phyloP scores from a whole-genome alignment of 805 yeast genomes.

The Suhomyces sp. region DNA sequence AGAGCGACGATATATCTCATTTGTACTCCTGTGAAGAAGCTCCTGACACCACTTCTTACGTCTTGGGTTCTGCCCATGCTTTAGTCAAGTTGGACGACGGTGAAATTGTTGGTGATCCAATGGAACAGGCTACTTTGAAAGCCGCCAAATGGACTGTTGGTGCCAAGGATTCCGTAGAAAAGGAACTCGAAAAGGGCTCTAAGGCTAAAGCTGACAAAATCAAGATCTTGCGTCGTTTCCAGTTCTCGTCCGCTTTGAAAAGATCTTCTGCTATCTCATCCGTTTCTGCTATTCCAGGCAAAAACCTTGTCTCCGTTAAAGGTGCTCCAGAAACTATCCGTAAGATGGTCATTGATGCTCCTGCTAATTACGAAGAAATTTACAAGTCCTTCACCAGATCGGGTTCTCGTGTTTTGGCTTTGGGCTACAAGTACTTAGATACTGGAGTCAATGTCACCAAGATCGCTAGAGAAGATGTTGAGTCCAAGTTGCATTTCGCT shows the following conservation, averaged over 20 bases:
- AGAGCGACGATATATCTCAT: constrained; percentile 48
- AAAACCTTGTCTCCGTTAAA: constrained; percentile 76
- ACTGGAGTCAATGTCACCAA: constrained; percentile 50
- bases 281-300: constrained; percentile 43
- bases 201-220: constrained; percentile 45
- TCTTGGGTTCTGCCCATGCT: constrained; percentile 95
- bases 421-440: constrained; percentile 77
- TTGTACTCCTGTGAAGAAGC: constrained; percentile 58
- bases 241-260: constrained; percentile 92
- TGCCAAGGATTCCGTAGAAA: constrained; percentile 66
- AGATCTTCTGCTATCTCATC: constrained; percentile 86
- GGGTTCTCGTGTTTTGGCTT: constrained; percentile 95
- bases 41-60: constrained; percentile 64
- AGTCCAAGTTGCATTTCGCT: constrained; percentile 70
- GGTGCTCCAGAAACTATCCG: constrained; percentile 98
- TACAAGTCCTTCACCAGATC: constrained; percentile 90
- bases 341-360: constrained; percentile 67
- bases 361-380: constrained; percentile 76
- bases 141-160: constrained; percentile 86
- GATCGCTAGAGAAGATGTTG: constrained; percentile 72
- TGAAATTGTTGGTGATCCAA: constrained; percentile 97
- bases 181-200: constrained; percentile 20
- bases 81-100: constrained; percentile 93
- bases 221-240: constrained; percentile 86
- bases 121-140: constrained; percentile 94